These are phyloP conservation scores for Pseudozyma hubeiensis DNA, from an alignment of 1,284 basidiomycete species.

Conservation along the genomic window DNA sequence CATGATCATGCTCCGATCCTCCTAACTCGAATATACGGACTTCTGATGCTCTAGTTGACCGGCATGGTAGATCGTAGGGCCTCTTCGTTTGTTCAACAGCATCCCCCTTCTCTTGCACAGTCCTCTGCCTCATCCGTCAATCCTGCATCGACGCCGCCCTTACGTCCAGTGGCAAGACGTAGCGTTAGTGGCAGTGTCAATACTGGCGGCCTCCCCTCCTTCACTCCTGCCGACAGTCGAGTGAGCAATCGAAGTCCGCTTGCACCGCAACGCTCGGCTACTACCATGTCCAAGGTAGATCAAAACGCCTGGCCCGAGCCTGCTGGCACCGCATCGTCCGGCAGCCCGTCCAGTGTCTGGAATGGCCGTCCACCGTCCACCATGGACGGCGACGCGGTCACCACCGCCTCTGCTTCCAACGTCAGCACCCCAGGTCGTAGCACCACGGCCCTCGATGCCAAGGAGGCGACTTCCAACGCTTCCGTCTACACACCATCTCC, in stretches of 20 bases:
- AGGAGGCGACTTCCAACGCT: conserved; percentile 18
- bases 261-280: conserved; percentile 12
- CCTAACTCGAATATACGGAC: background rate
- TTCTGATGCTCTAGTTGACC: background rate
- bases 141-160: background rate
- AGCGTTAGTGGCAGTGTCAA: conserved; percentile 38
- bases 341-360: conserved; percentile 47
- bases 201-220: conserved; percentile 2
- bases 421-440: conserved; percentile 42
- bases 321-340: conserved; percentile 13
- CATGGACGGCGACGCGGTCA: conserved; percentile 41
- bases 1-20: conserved; percentile 6
- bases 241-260: background rate
- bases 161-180: conserved; percentile 10
- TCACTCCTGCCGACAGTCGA: conserved; percentile 11
- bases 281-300: conserved; percentile 35
- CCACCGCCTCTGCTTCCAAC: conserved; percentile 41
- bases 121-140: background rate
- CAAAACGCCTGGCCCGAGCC: conserved; percentile 41
- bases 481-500: conserved; percentile 38
- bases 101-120: conserved; percentile 30
- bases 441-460: conserved; percentile 23
- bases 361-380: conserved; percentile 35
- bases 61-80: conserved; percentile 24
- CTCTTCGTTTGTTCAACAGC: conserved; percentile 17